Evolutionary conservation across 1,139 yeast genomes (phyloP).

Genomic region (Kodamaea sp.): DNA sequence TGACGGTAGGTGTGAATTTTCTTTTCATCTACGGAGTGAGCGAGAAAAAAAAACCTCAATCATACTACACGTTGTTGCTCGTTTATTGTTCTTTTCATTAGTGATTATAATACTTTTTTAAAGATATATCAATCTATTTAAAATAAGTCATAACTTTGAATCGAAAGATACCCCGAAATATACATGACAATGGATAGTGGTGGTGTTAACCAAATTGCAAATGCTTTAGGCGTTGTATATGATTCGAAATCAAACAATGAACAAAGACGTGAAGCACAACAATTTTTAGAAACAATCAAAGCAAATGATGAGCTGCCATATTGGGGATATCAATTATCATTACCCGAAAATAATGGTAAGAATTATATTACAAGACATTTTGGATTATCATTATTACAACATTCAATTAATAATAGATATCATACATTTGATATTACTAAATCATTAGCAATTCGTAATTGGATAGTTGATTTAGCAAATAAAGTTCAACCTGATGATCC

Average conservation of each 20-base stretch:
- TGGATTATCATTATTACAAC: slow-evolving; percentile 77
- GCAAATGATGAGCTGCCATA: slow-evolving; percentile 78
- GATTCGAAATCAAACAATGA: slow-evolving; percentile 64
- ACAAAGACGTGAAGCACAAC: slow-evolving; percentile 65
- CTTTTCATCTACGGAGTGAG: too few species aligned
- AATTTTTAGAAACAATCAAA: slow-evolving; percentile 72
- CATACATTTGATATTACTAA: slow-evolving; percentile 59
- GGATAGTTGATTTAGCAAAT: slow-evolving; percentile 77
- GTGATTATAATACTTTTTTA: too few species aligned
- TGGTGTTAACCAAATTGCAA: slow-evolving; percentile 65
- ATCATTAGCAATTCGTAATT: slow-evolving; percentile 65
- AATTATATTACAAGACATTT: slow-evolving; percentile 80
- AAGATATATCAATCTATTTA: too few species aligned
- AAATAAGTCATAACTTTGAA: background rate
- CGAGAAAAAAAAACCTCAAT: too few species aligned
- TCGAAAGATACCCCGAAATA: slow-evolving; percentile 2
- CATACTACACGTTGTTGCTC: too few species aligned
- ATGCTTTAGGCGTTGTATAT: slow-evolving; percentile 78
- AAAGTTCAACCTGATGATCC: slow-evolving; percentile 68
- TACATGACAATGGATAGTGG: slow-evolving; percentile 54
- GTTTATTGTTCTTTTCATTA: too few species aligned
- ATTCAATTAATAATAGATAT: slow-evolving; percentile 60
- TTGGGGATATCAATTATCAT: slow-evolving; percentile 89
- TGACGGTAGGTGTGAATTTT: too few species aligned
- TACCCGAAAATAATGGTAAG: slow-evolving; percentile 55